Base-by-base conservation (phyloP, 208 protist genomes). In the Tetramitus jugosus region DNA sequence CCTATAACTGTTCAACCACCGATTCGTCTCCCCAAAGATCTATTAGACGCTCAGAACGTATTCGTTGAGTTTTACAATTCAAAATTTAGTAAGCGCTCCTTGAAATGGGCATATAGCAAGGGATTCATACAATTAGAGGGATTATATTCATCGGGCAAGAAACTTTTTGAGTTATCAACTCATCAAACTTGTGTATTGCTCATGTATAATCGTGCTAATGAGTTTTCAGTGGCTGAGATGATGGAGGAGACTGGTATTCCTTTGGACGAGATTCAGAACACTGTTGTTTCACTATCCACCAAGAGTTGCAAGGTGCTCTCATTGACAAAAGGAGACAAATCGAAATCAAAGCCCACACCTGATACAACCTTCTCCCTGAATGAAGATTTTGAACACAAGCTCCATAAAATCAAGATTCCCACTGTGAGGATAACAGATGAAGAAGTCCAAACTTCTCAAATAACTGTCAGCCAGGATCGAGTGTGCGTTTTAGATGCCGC, bases 21-120 rank as follows among this genome's bases (percentile, higher is more conserved):
- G 76, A 75, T 74, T 4, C 83, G 64, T 49, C 76, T 91, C 29
- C 87, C 84, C 17, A 29, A 65, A 17, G 69, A 80, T 39, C 33
- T 86, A 10, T 20, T 84, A 29, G 17, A 78, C 10, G 87, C 82
- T 60, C 83, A 84, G 40, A 79, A 87, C 26, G 68, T 81, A 3
- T 94, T 92, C 67, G 86, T 87, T 60, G 42, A 71, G 4, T 93
- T 83, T 80, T 93, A 93, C 82, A 74, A 85, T 4, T 40, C 7
- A 0, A 77, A 81, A 45, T 85, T 90, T 74, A 87, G 76, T 43
- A 85, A 88, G 29, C 67, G 91, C n/a, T 53, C 76, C n/a, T 80
- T 94, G 14, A 85, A 69, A 13, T 92, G 89, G 89, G 83, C 88
- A 74, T 83, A 82, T 20, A 87, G 80, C 31, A 81, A 88, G 75